Base-by-base conservation (phyloP, 768 basidiomycete genomes). In the Termitomyces sp. region DNA sequence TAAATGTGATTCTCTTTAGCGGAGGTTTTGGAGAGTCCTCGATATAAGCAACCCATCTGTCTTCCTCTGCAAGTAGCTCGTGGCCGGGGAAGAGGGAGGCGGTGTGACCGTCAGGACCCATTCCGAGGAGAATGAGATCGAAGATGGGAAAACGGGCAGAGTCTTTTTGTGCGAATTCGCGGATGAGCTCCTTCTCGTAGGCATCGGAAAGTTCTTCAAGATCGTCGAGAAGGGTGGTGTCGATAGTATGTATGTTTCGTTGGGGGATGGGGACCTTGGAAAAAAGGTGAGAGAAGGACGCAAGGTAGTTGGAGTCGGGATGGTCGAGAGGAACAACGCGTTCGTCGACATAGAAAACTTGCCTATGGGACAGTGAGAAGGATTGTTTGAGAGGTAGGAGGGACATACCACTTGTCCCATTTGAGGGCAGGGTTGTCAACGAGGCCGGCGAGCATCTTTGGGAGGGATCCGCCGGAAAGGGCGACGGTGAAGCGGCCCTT, bases 41-140 rank as follows among this genome's bases (percentile, higher is more conserved):
- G 67, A 99, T 78, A 72, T 86, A 89, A 1, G 95, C 96, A 24
- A 99, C 91, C 97, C 97, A 99, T 60, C 92, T 84, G 71, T 93
- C 93, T 52, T 80, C 83, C 75, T 97, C 96, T n/a, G 75, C 61
- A 51, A 99, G 82, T 41, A 98, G 81, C 24, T 75, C 72, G 69
- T 98, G 96, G n/a, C 82, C 90, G 9, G 97, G 97, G 84, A 99
- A 99, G 65, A 99, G 87, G 7, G 92, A 95, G 61, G 90, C 94
- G 44, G 96, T 98, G 78, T 99, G 97, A n/a, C 96, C 96, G 70
- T 98, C 97, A 6, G 91, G 92, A 33, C 97, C 97, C 83, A 95
- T 87, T 51, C 97, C 97, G 54, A 99, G 88, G 46, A 99, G 85
- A 75, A 98, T 90, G 70, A 99, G 85, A 71, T 99, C 97, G 72